Evolutionary conservation across 2,329 filamentous ascomycete species (phyloP), one percentile per base, ranked within the genome.

Genomic region (Alternaria sp.): DNA sequence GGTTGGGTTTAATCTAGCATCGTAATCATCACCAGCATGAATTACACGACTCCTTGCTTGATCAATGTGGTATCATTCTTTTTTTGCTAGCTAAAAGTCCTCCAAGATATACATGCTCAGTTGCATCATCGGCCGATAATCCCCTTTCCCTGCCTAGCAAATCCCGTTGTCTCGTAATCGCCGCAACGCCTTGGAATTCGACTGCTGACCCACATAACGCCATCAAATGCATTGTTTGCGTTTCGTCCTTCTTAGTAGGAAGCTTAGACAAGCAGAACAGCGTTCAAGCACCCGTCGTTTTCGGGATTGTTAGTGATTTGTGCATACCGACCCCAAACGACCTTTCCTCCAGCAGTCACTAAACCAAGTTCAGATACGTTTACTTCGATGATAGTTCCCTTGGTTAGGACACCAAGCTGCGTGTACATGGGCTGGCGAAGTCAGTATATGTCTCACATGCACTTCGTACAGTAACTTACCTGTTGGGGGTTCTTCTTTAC

Each of bases 311-410:
- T 79, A 11, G 76, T 79, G 25, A 78, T 67, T 61, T 70, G 77
- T 44, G 77, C 77, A 71, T 77, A 79, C 7, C 74, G 67, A 50
- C 77, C 76, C 77, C 77, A 79, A 0, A 78, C 76, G 3, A 79
- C 93, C 83, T 97, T 97, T 67, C 96, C 96, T 66, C 89, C 90
- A 2, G 94, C 91, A 3, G 96, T 98, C 15, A 96, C 93, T 65
- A 98, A 84, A 67, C 96, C 96, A 67, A 98, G 82, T 79, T 99
- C 96, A 60, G 88, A 91, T 28, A 97, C 93, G 78, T 99, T 97
- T 74, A 98, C 93, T 82, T 98, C 95, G 75, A 95, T 89, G 65
- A 17, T 44, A 4, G 76, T 78, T 28, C 74, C 68, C 69, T 76
- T 76, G 12, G 75, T 77, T 75, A 97, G 80, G 4, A 97, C 94